Base-by-base conservation (phyloP, 306 rosid species). In the Spatholobus suberectus region DNA sequence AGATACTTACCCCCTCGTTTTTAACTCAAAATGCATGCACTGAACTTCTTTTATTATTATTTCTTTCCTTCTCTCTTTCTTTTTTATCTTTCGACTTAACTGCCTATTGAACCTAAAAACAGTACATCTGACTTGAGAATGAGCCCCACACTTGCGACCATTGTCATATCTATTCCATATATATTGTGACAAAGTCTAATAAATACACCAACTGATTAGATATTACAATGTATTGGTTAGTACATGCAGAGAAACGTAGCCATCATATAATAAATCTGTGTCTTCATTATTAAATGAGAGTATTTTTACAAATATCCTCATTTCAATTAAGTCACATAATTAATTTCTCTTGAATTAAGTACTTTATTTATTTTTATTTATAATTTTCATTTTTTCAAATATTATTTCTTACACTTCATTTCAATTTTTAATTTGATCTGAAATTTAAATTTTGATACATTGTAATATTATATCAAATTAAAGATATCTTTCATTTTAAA, bases 181-280 rank as follows among this genome's bases (percentile, higher is more conserved):
- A 43, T 10, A 3, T 9, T 24, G 5, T 29, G 23, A 41, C 24
- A 43, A 18, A 29, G 2, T 41, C 32, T 21, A 23, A 14, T 59
- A 58, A 57, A 76, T 17, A 29, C 37, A 46, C 47, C 18, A 62
- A 77, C 14, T 21, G 37, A 40, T 32, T 27, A n/a, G 73, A 44
- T 12, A 18, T 13, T 49, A 29, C 46, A 29, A 12, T 62, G 26
- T 54, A 61, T 37, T 46, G 27, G 20, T 61, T 43, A n/a, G 47
- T 78, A 35, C 51, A 47, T 49, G 43, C 20, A 61, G 73, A 23
- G 52, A 23, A 77, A 47, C 41, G 70, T 75, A 59, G 17, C 54
- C 18, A 76, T 59, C 47, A n/a, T 62, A 10, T 13, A 62, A 27
- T 32, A 62, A 62, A 62, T 62, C 5, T 12, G 2, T 2, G 23